Base-by-base conservation (phyloP, 2,329 filamentous ascomycete species). In the Claviceps sp. region DNA sequence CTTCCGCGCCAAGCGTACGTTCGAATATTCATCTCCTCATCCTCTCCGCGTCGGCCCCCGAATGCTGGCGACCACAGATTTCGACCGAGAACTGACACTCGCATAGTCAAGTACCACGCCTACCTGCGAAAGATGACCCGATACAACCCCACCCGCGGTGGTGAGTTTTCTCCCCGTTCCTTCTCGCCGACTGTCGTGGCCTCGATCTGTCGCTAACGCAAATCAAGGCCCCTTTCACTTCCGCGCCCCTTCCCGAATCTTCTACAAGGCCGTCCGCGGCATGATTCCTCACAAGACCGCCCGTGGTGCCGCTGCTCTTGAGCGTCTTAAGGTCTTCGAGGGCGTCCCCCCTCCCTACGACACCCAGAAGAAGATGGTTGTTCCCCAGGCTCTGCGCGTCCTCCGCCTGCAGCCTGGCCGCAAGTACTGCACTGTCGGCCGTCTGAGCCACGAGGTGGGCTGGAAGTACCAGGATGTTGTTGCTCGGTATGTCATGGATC, bases 401-500 rank as follows among this genome's bases (percentile, higher is more conserved):
- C 84, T 98, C 72, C 83, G 93, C 73, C 81, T 98, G 73, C 94
- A 96, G 83, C 93, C 93, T 68, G 93, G 93, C 71, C 89, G 93
- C 81, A 98, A 98, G 85, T 98, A 95, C 88, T 98, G 93, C 87
- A 95, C 90, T 62, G 91, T 98, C 65, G 93, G 93, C 66, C 85
- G 93, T 77, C 80, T 98, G 70, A 93, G 88, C 75, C 90, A 96
- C 77, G 93, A 98, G 81, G 93, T 97, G 70, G 93, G 93, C 78
- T 98, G 93, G 93, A 98, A 98, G 81, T 97, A 98, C 86, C 87
- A 96, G 82, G 91, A 96, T 72, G 90, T 98, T 70, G 93, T 98
- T 77, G 86, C 85, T 68, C 89, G 88, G 90, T 97, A 78, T 69
- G 89, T 42, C 17, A 30, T 30, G 30, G 5, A 46, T 14, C 4